phyloP scores from a whole-genome alignment of 2,329 filamentous ascomycete genomes.

The Fusarium sp. region DNA sequence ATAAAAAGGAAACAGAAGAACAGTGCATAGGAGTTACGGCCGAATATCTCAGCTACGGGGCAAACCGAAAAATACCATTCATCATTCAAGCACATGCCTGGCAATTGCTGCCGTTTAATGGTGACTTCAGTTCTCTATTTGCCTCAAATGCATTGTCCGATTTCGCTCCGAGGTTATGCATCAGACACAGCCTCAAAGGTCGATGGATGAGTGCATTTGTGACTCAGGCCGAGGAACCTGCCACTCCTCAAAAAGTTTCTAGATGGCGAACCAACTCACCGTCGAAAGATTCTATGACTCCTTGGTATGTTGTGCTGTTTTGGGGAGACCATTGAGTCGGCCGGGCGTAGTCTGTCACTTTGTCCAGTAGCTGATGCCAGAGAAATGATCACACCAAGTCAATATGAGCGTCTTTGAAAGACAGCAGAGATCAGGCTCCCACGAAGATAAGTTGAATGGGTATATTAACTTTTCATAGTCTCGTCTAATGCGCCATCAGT shows the following conservation, averaged over 20 bases:
- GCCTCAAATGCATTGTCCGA: background rate
- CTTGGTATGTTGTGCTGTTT: background rate
- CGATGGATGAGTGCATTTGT: background rate
- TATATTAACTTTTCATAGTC: constrained; percentile 48
- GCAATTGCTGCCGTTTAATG: background rate
- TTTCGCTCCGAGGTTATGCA: background rate
- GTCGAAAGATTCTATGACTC: background rate
- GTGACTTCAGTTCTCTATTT: background rate
- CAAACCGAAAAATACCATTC: background rate
- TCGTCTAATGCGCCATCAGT: constrained; percentile 37
- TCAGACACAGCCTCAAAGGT: too few species aligned
- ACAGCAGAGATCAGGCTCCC: fast-evolving
- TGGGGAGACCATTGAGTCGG: too few species aligned
- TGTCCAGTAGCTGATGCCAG: background rate
- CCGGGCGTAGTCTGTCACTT: background rate
- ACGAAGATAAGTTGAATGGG: constrained; percentile 31
- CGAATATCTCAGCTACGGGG: background rate
- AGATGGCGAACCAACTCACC: background rate
- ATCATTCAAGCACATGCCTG: background rate
- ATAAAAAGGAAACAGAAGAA: background rate
- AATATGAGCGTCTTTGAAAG: too few species aligned
- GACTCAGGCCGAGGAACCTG: background rate
- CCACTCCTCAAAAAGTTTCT: too few species aligned
- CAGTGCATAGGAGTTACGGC: background rate
- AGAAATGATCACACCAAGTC: background rate